Conservation (phyloP, 2,329 filamentous ascomycete genomes). For the Neofusicoccum ribis region DNA sequence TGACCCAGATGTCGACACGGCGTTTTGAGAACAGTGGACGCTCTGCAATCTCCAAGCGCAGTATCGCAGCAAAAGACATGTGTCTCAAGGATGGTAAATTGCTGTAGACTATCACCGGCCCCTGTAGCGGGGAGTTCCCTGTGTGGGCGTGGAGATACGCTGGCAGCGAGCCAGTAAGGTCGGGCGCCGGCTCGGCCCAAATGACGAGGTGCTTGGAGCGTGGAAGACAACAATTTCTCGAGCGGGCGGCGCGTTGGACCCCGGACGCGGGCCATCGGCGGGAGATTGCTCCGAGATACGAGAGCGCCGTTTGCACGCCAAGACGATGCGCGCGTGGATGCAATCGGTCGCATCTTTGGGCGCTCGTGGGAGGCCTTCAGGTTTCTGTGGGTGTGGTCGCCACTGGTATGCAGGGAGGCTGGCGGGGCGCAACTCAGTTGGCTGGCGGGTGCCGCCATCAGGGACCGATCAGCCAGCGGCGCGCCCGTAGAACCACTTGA, state of each 20-base stretch:
- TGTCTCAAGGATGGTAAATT: background rate
- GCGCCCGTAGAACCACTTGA: constrained; percentile 18
- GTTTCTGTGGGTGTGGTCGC: background rate
- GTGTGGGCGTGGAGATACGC: background rate
- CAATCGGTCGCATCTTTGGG: background rate
- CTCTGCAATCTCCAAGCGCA: too few species aligned
- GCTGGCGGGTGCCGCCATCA: constrained; percentile 1
- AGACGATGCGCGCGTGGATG: constrained; percentile 5
- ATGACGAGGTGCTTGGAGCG: constrained; percentile 2
- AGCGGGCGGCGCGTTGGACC: background rate
- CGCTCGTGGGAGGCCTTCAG: background rate
- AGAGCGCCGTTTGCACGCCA: background rate
- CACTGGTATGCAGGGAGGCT: constrained; percentile 12
- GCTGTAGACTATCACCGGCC: background rate
- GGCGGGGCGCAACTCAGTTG: background rate
- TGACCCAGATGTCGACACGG: too few species aligned
- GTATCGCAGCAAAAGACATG: too few species aligned
- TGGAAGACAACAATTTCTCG: background rate
- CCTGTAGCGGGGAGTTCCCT: background rate
- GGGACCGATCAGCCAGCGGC: constrained; percentile 16
- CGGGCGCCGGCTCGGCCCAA: background rate
- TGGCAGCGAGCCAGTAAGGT: background rate
- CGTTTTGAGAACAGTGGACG: too few species aligned
- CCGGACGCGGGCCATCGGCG: constrained; percentile 8
- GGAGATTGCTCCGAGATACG: constrained; percentile 17